These are phyloP conservation scores for Betula pendula DNA, from an alignment of 306 rosid species.

Conservation along the genomic window DNA sequence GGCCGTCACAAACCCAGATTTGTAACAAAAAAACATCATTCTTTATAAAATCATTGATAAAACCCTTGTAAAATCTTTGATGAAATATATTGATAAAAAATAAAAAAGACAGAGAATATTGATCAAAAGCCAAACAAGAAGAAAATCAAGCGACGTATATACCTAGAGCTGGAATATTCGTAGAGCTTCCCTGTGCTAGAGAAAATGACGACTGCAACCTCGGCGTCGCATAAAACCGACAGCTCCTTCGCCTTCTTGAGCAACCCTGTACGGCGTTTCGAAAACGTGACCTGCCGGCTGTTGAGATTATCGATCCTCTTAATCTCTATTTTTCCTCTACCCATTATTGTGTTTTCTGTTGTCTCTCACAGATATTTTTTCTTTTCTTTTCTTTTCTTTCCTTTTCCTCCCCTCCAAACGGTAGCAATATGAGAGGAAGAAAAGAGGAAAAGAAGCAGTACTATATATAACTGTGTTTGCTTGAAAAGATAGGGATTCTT, in stretches of 20 bases:
- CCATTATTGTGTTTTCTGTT: slow-evolving; percentile 39
- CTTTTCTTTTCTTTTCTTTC: no score
- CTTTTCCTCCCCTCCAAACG: slow-evolving; percentile 20
- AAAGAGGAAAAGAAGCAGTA: background rate
- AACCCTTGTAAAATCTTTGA: background rate
- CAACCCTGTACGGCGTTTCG: slow-evolving; percentile 69
- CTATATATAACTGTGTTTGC: slow-evolving; percentile 22
- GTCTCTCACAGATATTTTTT: background rate
- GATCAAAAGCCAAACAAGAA: background rate
- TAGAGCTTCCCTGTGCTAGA: slow-evolving; percentile 72
- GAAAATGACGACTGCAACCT: slow-evolving; percentile 68
- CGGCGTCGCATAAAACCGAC: slow-evolving; percentile 74
- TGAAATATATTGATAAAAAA: background rate
- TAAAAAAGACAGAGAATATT: background rate
- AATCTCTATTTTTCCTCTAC: slow-evolving; percentile 76
- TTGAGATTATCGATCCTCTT: slow-evolving; percentile 72
- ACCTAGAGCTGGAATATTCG: slow-evolving; percentile 66
- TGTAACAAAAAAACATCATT: background rate
- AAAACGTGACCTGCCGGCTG: slow-evolving; percentile 78
- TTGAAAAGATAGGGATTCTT: slow-evolving; percentile 29
- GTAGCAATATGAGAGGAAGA: slow-evolving; percentile 11
- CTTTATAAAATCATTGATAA: no score
- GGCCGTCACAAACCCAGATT: background rate
- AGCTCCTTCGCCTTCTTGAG: slow-evolving; percentile 72
- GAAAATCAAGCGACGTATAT: background rate